These are phyloP conservation scores for Collybia mongolica DNA, from an alignment of 768 basidiomycete species.

Conservation along the genomic window DNA sequence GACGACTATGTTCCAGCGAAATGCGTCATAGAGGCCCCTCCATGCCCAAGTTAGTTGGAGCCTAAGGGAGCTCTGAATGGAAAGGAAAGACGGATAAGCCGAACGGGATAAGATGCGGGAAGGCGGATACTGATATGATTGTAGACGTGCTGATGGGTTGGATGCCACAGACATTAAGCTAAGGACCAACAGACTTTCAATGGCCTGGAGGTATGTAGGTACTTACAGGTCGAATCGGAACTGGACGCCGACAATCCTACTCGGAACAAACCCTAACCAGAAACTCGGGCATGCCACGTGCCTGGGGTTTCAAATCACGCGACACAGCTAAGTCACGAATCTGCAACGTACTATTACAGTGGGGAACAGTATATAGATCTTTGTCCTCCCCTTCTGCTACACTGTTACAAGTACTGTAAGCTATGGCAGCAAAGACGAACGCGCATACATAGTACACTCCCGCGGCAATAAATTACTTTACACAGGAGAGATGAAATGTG, in stretches of 20 bases:
- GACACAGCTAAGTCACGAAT: too few relatives aligned
- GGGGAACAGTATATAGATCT: too few relatives aligned
- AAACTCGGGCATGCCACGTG: constrained; percentile 25
- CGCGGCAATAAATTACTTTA: constrained; percentile 36
- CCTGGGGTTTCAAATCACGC: constrained; percentile 10
- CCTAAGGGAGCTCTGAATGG: constrained; percentile 55
- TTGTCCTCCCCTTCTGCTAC: background rate
- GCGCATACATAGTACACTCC: constrained; percentile 18
- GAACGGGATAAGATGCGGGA: constrained; percentile 41
- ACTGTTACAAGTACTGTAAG: constrained; percentile 22
- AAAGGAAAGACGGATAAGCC: constrained; percentile 69
- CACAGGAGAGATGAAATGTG: constrained; percentile 20
- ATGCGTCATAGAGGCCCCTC: constrained; percentile 66
- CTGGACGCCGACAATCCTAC: background rate
- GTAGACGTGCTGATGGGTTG: constrained; percentile 19
- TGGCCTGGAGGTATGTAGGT: background rate
- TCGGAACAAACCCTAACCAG: constrained; percentile 34
- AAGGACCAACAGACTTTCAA: too few relatives aligned
- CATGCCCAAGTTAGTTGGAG: constrained; percentile 61
- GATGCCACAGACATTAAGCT: constrained; percentile 9
- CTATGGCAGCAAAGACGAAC: constrained; percentile 8
- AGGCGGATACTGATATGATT: constrained; percentile 27
- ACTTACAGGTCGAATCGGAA: constrained; percentile 4
- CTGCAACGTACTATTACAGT: too few relatives aligned
- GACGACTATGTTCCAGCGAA: constrained; percentile 67